Conservation (phyloP, 495 filamentous ascomycete genomes). For the Tricharina praecox region DNA sequence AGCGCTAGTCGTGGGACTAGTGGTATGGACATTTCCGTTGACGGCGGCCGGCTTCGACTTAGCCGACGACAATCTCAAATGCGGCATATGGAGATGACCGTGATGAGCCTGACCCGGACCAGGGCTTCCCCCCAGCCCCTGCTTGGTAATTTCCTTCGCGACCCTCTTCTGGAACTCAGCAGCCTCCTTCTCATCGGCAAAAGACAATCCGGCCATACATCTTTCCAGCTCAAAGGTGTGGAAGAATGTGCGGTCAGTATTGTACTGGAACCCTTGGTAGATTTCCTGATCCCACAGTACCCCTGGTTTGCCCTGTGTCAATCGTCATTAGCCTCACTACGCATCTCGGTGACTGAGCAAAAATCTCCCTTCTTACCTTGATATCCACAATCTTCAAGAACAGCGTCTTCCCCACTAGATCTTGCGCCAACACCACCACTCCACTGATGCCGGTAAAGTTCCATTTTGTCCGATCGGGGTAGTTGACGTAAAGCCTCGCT, state of each 20-base stretch:
- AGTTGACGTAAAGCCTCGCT: conserved; percentile 82
- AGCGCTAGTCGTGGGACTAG: conserved; percentile 19
- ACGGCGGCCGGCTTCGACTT: conserved; percentile 14
- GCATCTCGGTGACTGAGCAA: neutral
- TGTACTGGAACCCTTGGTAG: conserved; percentile 84
- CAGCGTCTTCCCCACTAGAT: conserved; percentile 83
- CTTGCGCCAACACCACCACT: conserved; percentile 82
- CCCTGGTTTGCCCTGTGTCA: conserved; percentile 50
- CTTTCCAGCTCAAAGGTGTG: conserved; percentile 91
- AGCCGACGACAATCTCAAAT: conserved; percentile 15
- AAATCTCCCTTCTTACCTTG: conserved; percentile 44
- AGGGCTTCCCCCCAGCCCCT: conserved; percentile 28
- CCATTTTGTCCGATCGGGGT: conserved; percentile 77
- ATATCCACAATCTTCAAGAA: conserved; percentile 97
- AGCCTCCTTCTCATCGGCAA: conserved; percentile 91
- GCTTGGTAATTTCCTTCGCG: conserved; percentile 53
- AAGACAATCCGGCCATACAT: conserved; percentile 75
- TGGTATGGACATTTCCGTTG: conserved; percentile 21
- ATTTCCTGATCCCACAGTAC: conserved; percentile 99
- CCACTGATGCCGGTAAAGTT: conserved; percentile 87
- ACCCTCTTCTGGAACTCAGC: conserved; percentile 89
- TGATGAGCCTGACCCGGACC: neutral
- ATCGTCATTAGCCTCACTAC: too few species aligned
- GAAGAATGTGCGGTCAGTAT: conserved; percentile 92
- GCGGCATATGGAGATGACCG: conserved; percentile 12